Percentiles rank a stretch among this genome's conserved stretches.
These are phyloP conservation scores for Fibroporia radiculosa DNA, from an alignment of 768 basidiomycete species.

Conservation along the genomic window DNA sequence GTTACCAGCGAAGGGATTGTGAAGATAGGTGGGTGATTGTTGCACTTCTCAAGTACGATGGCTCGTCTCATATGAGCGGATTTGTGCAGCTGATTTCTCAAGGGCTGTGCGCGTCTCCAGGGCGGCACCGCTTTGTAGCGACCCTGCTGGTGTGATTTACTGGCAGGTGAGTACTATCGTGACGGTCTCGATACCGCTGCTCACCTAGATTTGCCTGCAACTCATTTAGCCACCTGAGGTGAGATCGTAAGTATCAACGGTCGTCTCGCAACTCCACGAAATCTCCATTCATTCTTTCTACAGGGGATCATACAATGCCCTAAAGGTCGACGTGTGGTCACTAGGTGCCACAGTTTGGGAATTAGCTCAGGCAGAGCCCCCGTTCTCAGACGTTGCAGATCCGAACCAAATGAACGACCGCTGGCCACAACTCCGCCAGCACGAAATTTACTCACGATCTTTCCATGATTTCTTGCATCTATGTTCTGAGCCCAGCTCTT, in stretches of 20 bases:
- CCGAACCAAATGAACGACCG: conserved; percentile 39
- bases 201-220: neutral
- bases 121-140: conserved; percentile 43
- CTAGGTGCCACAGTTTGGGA: conserved; percentile 83
- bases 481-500: conserved; percentile 54
- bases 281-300: conserved; percentile 4
- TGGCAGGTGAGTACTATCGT: conserved; percentile 59
- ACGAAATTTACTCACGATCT: conserved; percentile 53
- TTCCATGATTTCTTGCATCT: conserved; percentile 67
- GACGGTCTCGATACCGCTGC: no score
- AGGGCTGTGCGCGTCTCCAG: conserved; percentile 55
- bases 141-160: conserved; percentile 64
- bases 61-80: no score
- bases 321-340: conserved; percentile 77
- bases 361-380: conserved; percentile 66
- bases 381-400: conserved; percentile 54
- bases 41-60: no score
- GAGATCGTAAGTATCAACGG: conserved; percentile 42
- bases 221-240: conserved; percentile 59
- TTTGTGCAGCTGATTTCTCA: conserved; percentile 72
- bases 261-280: conserved; percentile 1
- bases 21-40: conserved; percentile 52
- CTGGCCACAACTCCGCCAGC: conserved; percentile 56
- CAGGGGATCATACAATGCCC: conserved; percentile 63
- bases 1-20: conserved; percentile 62